phyloP scores from a whole-genome alignment of 78 protist species.

The Neovahlkampfia damariscottae region DNA sequence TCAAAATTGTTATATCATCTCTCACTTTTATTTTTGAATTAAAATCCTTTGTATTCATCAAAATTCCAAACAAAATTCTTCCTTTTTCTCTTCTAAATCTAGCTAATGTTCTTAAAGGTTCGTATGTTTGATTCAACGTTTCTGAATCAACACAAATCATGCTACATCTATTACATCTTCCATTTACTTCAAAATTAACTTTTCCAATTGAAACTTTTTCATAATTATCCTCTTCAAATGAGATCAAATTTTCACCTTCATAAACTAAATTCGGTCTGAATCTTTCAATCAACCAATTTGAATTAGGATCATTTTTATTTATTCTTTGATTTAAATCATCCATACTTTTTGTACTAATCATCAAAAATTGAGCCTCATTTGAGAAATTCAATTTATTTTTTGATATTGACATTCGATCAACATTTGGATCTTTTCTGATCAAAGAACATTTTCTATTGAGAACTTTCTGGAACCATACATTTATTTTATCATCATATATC shows the following conservation, averaged over 20 bases:
- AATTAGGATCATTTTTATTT: not conserved
- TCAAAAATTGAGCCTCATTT: conserved; percentile 22
- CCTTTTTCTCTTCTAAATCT: not conserved
- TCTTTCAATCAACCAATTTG: not conserved
- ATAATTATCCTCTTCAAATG: not conserved
- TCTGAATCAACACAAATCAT: conserved; percentile 20
- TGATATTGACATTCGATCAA: not conserved
- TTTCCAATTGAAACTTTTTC: not conserved
- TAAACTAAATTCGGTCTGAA: conserved; percentile 26
- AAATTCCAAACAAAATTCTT: not conserved
- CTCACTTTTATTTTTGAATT: too few species aligned
- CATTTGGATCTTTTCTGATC: not conserved
- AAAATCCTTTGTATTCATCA: not conserved
- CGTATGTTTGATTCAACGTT: not conserved
- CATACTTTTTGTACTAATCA: not conserved
- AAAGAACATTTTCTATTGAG: not conserved
- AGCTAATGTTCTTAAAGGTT: conserved; percentile 6
- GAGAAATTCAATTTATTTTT: conserved; percentile 5
- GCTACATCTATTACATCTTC: conserved; percentile 18
- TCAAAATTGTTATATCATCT: too few species aligned
- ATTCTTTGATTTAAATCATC: not conserved
- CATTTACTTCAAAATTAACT: not conserved
- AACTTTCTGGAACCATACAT: not conserved
- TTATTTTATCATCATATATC: not conserved
- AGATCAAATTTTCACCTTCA: not conserved